Evolutionary conservation across 805 yeast genomes (phyloP), one percentile per base, ranked within the genome.

Genomic region (Barnettozyma siamensis): DNA sequence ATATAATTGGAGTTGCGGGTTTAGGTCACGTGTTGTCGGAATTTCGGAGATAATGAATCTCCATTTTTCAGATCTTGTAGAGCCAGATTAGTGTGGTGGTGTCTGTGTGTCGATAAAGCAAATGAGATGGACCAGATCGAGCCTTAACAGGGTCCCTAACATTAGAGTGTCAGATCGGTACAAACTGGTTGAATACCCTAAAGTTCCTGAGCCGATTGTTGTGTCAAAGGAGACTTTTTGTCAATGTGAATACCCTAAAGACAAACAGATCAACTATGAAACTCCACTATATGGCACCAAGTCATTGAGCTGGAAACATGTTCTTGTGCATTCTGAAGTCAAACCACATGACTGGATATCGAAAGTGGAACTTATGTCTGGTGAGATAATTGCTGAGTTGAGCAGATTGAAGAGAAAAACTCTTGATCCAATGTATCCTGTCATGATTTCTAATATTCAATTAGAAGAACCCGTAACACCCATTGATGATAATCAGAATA

Each of bases 241-340:
- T 49, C 51, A 58, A 32, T 69, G 74, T 7, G 49, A 51, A 24
- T 65, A 71, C 42, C 83, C 79, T 2, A 47, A 46, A 7, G 64
- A 56, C 35, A 65, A 69, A 43, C 75, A 58, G 30, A 69, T 73
- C 31, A 70, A 73, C 47, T 54, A 46, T 37, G 50, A 49, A 5
- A 63, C 57, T 37, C 67, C 67, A 29, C 54, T 80, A 15, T 58
- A 65, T 21, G 68, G 69, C 12, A 75, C 88, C 0, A 69, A 69
- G 24, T 73, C 76, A 0, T 48, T 59, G 4, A 71, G 74, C 6
- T 72, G 76, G 72, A 78, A 76, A 44, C 85, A 81, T 51, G 63
- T 76, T 8, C 53, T 83, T 15, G 65, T 78, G 12, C 59, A 76
- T 21, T 72, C 77, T 26, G 76, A 75, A 16, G 66, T 68, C 3